Base-by-base conservation (phyloP, 2,329 filamentous ascomycete genomes). In the Hymenoscyphus scutula region DNA sequence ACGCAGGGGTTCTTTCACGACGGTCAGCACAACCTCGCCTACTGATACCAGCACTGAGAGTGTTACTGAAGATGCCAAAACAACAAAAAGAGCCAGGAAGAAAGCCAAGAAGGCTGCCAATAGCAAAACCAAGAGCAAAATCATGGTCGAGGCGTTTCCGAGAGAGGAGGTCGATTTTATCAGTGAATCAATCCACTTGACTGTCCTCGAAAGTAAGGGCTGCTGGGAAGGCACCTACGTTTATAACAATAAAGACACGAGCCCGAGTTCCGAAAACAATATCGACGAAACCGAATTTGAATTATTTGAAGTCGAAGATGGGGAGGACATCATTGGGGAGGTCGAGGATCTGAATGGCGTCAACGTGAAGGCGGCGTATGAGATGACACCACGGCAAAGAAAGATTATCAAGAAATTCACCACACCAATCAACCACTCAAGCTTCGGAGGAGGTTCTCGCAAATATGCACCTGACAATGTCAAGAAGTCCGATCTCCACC, bases 171-270 rank as follows among this genome's bases (percentile, higher is more conserved):
- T 70, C 3, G 68, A 72, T 29, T 68, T 69, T 19, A 63, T 74
- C 32, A 73, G 71, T 56, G 67, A 72, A 54, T 70, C 71, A 11
- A 69, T 74, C 41, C 72, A 74, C 56, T 41, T 67, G 1, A 62
- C 34, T 10, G 51, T 68, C 17, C 65, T 68, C 37, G 72, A 72
- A 41, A 72, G 66, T 29, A 74, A 73, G 56, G 69, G 69, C 58
- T 68, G 68, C 17, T 72, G 70, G 69, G 63, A 66, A 27, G 70
- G 68, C 1, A 71, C 65, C 1, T 69, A 71, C 54, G 58, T 65
- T 19, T 69, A 70, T 53, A 63, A 65, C 13, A 65, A 66, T 23
- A 51, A 51, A 13, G 45, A 51, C 19, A 25, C 45, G 45, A 51
- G 19, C 45, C 45, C 19, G 23, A 25, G 45, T 51, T 59, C 55